Evolutionary conservation across 2,329 filamentous ascomycete genomes (phyloP).

Genomic region (Penicillium rolfsii): DNA sequence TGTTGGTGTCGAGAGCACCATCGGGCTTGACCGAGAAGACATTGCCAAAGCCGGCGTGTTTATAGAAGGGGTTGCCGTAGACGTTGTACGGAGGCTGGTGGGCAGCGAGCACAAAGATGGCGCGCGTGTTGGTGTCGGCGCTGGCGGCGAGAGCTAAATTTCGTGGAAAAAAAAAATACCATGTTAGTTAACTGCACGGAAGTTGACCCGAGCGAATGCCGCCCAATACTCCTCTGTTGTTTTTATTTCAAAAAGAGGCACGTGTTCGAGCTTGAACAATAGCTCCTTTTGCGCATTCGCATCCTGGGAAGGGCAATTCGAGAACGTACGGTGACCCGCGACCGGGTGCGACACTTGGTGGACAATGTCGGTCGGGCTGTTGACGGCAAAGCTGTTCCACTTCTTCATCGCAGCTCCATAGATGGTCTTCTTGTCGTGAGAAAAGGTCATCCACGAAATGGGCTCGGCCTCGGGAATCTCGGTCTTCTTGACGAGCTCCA

Average conservation of each 20-base stretch:
- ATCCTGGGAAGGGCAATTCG: not conserved
- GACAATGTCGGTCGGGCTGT: conserved; percentile 73
- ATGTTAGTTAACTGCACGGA: not conserved
- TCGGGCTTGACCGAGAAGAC: conserved; percentile 56
- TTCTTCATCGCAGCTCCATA: conserved; percentile 94
- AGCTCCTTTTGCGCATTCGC: not conserved
- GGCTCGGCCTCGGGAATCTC: conserved; percentile 81
- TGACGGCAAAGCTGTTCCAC: conserved; percentile 80
- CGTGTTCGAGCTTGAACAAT: not conserved
- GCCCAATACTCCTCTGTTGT: not conserved
- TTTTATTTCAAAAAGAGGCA: not conserved
- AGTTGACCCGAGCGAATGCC: not conserved
- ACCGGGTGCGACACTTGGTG: conserved; percentile 77
- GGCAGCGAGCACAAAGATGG: conserved; percentile 84
- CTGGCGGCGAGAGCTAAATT: conserved; percentile 66
- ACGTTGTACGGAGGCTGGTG: conserved; percentile 77
- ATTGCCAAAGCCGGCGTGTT: conserved; percentile 79
- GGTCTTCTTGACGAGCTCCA: conserved; percentile 77
- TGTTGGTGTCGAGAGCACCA: conserved; percentile 46
- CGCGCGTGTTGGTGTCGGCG: conserved; percentile 76
- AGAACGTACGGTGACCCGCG: conserved; percentile 67
- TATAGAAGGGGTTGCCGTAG: conserved; percentile 90
- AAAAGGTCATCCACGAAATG: conserved; percentile 92
- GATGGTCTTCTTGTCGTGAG: conserved; percentile 81
- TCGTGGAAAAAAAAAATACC: not conserved